A percentile compares a stretch with the other conserved stretches of the same genome.
These are phyloP conservation scores for Omphalea diandra DNA, from an alignment of 441 rosid genomes.

Conservation along the genomic window DNA sequence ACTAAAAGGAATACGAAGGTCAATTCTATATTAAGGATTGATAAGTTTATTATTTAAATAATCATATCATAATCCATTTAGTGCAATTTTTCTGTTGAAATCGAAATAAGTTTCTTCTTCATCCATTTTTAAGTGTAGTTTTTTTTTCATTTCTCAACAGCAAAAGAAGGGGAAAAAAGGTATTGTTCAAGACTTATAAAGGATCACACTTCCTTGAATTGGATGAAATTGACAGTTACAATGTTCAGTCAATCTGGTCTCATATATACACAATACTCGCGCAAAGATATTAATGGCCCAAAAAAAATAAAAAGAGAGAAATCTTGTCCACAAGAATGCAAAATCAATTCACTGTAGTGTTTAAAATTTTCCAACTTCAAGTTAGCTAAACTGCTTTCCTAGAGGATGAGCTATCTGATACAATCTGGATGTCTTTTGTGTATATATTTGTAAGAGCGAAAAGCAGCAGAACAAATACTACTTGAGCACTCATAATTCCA, in stretches of 20 bases:
- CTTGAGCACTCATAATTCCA: slow-evolving; percentile 95
- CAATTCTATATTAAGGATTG: too few relatives aligned
- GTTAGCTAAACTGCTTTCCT: slow-evolving; percentile 51
- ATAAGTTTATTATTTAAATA: too few relatives aligned
- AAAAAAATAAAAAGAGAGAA: background rate
- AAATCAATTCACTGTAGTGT: background rate
- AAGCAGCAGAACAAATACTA: slow-evolving; percentile 85
- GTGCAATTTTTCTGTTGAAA: too few relatives aligned
- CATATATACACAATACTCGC: background rate
- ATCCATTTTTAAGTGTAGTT: too few relatives aligned
- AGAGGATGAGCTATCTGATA: slow-evolving; percentile 38
- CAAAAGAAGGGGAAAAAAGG: too few relatives aligned
- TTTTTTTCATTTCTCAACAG: too few relatives aligned
- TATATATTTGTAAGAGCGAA: slow-evolving; percentile 80
- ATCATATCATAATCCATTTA: too few relatives aligned
- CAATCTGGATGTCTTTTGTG: slow-evolving; percentile 64
- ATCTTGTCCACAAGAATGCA: background rate
- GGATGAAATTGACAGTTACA: background rate
- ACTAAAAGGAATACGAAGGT: too few relatives aligned
- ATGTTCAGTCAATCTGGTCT: background rate
- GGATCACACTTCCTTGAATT: too few relatives aligned
- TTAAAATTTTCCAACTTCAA: background rate
- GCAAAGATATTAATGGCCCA: background rate
- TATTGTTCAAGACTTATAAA: too few relatives aligned
- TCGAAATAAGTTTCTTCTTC: too few relatives aligned